These are phyloP conservation scores for Pestalotiopsis sp. DNA, from an alignment of 2,329 filamentous ascomycete species.

Conservation along the genomic window DNA sequence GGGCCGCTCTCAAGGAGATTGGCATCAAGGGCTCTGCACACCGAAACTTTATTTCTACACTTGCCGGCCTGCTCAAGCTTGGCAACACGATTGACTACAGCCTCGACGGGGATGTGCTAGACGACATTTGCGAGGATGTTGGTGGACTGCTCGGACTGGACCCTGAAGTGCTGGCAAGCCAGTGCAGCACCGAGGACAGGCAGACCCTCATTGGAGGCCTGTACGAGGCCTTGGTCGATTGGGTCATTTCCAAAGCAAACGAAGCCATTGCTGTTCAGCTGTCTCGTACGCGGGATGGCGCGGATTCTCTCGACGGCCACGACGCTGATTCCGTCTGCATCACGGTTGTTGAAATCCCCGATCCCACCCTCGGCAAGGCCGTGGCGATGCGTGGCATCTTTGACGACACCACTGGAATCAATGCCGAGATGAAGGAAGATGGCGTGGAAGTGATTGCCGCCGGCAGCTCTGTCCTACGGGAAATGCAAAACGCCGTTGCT, in stretches of 20 bases:
- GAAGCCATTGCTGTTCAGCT: slow-evolving; percentile 80
- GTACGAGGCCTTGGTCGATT: slow-evolving; percentile 94
- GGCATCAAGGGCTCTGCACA: slow-evolving; percentile 88
- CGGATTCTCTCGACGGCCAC: slow-evolving; percentile 69
- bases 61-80: slow-evolving; percentile 87
- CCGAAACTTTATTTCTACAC: slow-evolving; percentile 80
- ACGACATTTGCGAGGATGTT: slow-evolving; percentile 88
- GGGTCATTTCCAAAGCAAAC: slow-evolving; percentile 90
- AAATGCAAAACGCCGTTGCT: slow-evolving; percentile 82
- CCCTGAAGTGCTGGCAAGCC: slow-evolving; percentile 75
- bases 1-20: slow-evolving; percentile 82
- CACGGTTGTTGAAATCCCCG: slow-evolving; percentile 84
- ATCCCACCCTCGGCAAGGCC: slow-evolving; percentile 80
- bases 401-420: slow-evolving; percentile 90
- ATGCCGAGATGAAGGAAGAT: slow-evolving; percentile 95
- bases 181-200: slow-evolving; percentile 84
- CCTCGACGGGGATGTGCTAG: slow-evolving; percentile 81
- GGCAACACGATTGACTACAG: slow-evolving; percentile 87
- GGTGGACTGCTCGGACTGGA: slow-evolving; percentile 84
- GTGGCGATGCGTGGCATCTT: slow-evolving; percentile 89
- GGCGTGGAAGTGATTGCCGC: slow-evolving; percentile 76
- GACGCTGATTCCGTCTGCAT: slow-evolving; percentile 89
- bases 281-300: slow-evolving; percentile 64
- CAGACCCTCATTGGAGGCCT: slow-evolving; percentile 81
- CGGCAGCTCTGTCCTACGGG: slow-evolving; percentile 81